Conservation (phyloP, 768 basidiomycete species). For the Amyloporia xantha region DNA sequence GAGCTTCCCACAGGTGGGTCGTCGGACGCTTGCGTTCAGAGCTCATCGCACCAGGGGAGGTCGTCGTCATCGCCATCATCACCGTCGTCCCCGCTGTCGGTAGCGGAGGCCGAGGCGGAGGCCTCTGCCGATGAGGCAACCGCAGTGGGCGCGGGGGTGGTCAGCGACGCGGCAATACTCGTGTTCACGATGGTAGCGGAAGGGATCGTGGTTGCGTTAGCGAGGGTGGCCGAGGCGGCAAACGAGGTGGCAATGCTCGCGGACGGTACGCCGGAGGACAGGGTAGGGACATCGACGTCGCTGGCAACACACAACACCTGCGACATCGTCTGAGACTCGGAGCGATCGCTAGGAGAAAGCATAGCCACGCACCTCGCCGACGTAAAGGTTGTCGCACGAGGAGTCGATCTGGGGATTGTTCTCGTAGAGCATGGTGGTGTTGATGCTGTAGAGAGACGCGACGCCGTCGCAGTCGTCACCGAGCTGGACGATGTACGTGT, state of each 20-base stretch:
- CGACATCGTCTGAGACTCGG: not conserved
- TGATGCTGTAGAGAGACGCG: slow-evolving; percentile 32
- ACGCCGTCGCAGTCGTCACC: slow-evolving; percentile 59
- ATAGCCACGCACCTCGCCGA: slow-evolving; percentile 62
- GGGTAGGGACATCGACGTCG: slow-evolving; percentile 30
- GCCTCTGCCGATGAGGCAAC: slow-evolving; percentile 17
- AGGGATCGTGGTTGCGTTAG: slow-evolving; percentile 12
- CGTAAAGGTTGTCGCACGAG: slow-evolving; percentile 59
- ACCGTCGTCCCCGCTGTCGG: slow-evolving; percentile 9
- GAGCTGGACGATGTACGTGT: slow-evolving; percentile 47
- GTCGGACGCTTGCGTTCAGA: too few species aligned
- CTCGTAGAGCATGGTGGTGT: slow-evolving; percentile 43
- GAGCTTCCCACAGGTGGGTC: too few species aligned
- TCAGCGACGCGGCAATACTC: slow-evolving; percentile 8
- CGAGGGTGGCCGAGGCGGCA: slow-evolving; percentile 7
- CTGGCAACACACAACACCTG: slow-evolving; percentile 51
- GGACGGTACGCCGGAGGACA: slow-evolving; percentile 18
- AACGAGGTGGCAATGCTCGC: slow-evolving; percentile 18
- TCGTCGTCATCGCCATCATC: slow-evolving; percentile 32
- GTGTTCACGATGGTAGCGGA: slow-evolving; percentile 26
- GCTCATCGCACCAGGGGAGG: slow-evolving; percentile 49
- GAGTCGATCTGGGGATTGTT: slow-evolving; percentile 74
- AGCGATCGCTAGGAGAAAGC: not conserved
- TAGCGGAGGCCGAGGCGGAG: slow-evolving; percentile 6
- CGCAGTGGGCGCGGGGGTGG: slow-evolving; percentile 10